Evolutionary conservation across 78 protist genomes (phyloP), one percentile per base, ranked within the genome.

Genomic region (Speleostelium caveatum): DNA sequence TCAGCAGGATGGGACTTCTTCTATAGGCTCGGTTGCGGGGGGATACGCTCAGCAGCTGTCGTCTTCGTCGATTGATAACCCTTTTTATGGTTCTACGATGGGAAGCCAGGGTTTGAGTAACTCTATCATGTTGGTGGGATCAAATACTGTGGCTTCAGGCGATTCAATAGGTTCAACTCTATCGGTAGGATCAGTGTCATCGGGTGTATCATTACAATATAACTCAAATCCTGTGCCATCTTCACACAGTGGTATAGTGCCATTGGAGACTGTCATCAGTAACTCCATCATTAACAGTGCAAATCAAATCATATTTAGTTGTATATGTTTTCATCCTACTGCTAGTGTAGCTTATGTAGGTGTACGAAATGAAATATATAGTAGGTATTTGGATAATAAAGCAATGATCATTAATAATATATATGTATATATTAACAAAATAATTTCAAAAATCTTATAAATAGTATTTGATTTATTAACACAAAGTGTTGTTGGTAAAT

Each of bases 301-400:
- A 51, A 72, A 72, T 72, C 78, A 72, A 51, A 72, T 63, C 1
- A 36, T 83, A 53, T 83, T 83, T 51, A 69, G 24, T 32, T 38
- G 80, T 69, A 24, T 83, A n/a, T 83, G 91, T 58, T 83, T 83
- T 59, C 91, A 83, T 59, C 91, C 91, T 30, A 83, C n/a, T 21
- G 26, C 79, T 30, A 77, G 79, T 2, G 45, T 58, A 2, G 5
- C 69, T 30, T 83, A 83, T 59, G 91, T 55, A n/a, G 75, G 79
- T 1, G 58, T 83, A 30, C 53, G 91, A 71, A 83, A 83, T 83
- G 91, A 83, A 59, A 71, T 83, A 33, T 62, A 83, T 59, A 32
- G 91, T 83, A 83, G n/a, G 91, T 75, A 14, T 17, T 19, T n/a
- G 16, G 5, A 8, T 19, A 19, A 5, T 5, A 58, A n/a, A 19